phyloP scores from a whole-genome alignment of 208 protist species.

The Phytomonas francai region DNA sequence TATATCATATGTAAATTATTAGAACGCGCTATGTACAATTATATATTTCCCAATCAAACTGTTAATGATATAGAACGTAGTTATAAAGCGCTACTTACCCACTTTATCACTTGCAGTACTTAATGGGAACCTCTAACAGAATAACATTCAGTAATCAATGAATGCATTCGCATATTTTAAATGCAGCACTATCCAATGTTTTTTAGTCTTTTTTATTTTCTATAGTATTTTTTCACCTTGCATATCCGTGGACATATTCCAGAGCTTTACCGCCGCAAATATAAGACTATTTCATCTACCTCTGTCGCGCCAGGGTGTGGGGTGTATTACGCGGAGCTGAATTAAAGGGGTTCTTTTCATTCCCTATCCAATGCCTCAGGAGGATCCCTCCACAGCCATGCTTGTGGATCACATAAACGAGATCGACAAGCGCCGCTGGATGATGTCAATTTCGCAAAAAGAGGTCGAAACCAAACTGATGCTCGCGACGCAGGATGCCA shows the following conservation, averaged over 20 bases:
- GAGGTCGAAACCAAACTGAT: slow-evolving; percentile 55
- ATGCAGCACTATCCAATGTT: not conserved
- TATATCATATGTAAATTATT: not conserved
- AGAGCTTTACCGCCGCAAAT: not conserved
- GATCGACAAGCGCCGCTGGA: slow-evolving; percentile 62
- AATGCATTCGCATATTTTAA: not conserved
- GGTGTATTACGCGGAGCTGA: not conserved
- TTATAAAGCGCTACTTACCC: not conserved
- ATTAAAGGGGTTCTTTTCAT: not conserved
- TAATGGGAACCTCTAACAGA: not conserved
- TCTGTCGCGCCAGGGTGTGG: not conserved
- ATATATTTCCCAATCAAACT: not conserved
- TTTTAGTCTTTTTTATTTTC: too few relatives aligned
- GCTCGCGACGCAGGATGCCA: slow-evolving; percentile 39
- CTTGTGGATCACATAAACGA: slow-evolving; percentile 73
- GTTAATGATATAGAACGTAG: not conserved
- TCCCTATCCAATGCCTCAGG: slow-evolving; percentile 9
- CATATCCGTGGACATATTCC: not conserved
- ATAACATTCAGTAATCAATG: not conserved
- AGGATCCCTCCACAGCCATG: slow-evolving; percentile 32
- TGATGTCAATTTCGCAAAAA: slow-evolving; percentile 62
- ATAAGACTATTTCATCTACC: not conserved
- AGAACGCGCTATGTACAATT: not conserved
- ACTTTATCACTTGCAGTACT: not conserved
- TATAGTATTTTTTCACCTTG: not conserved